A percentile compares a stretch with the other conserved stretches of the same genome.
Conservation (phyloP, 2,329 filamentous ascomycete genomes). For the Trichophaea hybrida region DNA sequence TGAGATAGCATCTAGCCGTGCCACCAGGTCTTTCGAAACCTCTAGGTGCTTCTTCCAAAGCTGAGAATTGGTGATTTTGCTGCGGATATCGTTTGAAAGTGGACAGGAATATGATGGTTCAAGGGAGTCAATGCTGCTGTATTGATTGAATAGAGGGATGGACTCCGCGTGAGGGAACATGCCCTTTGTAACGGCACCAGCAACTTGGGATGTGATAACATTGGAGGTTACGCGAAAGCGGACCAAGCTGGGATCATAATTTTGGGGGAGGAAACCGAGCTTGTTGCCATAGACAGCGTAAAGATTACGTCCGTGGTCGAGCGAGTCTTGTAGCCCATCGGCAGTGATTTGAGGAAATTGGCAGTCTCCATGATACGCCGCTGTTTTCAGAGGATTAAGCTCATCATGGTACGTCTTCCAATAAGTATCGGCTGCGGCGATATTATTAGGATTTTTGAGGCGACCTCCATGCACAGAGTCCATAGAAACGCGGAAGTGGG, state of each 20-base stretch:
- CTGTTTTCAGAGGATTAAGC: slow-evolving; percentile 50
- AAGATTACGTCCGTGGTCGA: slow-evolving; percentile 61
- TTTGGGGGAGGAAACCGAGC: slow-evolving; percentile 49
- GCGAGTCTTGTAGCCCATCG: slow-evolving; percentile 57
- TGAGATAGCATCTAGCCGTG: slow-evolving; percentile 50
- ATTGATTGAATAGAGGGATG: slow-evolving; percentile 39
- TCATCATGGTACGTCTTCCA: slow-evolving; percentile 49
- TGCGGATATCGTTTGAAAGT: slow-evolving; percentile 35
- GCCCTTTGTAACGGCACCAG: slow-evolving; percentile 56
- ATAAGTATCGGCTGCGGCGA: slow-evolving; percentile 34
- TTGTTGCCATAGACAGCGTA: slow-evolving; percentile 61
- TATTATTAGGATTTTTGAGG: no score
- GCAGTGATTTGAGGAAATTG: slow-evolving; percentile 70
- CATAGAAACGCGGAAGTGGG: neutral
- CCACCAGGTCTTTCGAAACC: slow-evolving; percentile 42
- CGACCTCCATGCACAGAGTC: neutral
- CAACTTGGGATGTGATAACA: slow-evolving; percentile 67
- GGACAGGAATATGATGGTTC: slow-evolving; percentile 59
- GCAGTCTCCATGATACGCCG: slow-evolving; percentile 58
- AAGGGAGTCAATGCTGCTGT: slow-evolving; percentile 51
- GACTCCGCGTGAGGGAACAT: slow-evolving; percentile 43
- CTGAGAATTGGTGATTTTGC: slow-evolving; percentile 10
- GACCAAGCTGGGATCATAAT: slow-evolving; percentile 36
- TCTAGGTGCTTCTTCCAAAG: slow-evolving; percentile 53
- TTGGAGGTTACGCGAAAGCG: slow-evolving; percentile 66